Evolutionary conservation across 202 grass and related monocot species (phyloP).

Genomic region (Elaeis oleifera): DNA sequence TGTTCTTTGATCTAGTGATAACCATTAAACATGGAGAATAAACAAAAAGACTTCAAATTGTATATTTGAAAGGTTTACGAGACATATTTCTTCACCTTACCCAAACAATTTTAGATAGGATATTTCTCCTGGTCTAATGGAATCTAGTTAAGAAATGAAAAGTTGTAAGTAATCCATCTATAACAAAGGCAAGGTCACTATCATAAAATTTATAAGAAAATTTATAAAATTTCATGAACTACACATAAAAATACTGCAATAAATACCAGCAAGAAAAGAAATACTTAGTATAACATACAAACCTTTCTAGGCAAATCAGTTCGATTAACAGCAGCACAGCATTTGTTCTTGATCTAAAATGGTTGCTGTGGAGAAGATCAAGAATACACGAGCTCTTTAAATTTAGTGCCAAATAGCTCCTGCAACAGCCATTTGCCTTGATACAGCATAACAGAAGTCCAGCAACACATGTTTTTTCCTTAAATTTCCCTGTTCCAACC

Average conservation of each 20-base stretch:
- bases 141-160: no score
- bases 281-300: neutral
- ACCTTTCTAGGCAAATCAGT: constrained; percentile 39
- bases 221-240: neutral
- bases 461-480: constrained; percentile 23
- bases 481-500: constrained; percentile 23
- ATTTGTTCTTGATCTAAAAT: constrained; percentile 11
- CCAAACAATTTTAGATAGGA: no score
- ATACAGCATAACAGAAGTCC: constrained; percentile 39
- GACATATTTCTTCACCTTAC: no score
- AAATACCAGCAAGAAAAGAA: no score
- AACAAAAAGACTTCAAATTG: no score
- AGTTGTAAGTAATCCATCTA: no score
- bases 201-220: no score
- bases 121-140: no score
- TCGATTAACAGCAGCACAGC: constrained; percentile 35
- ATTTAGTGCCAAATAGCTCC: constrained; percentile 40
- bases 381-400: constrained; percentile 21
- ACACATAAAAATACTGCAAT: neutral
- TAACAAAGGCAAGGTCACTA: no score
- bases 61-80: no score
- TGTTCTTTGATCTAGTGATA: no score
- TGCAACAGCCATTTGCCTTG: constrained; percentile 41
- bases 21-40: no score
- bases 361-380: constrained; percentile 31